Evolutionary conservation across 2,329 filamentous ascomycete genomes (phyloP), one percentile per base, ranked within the genome.

Genomic region (Taxawa tesnikishii): DNA sequence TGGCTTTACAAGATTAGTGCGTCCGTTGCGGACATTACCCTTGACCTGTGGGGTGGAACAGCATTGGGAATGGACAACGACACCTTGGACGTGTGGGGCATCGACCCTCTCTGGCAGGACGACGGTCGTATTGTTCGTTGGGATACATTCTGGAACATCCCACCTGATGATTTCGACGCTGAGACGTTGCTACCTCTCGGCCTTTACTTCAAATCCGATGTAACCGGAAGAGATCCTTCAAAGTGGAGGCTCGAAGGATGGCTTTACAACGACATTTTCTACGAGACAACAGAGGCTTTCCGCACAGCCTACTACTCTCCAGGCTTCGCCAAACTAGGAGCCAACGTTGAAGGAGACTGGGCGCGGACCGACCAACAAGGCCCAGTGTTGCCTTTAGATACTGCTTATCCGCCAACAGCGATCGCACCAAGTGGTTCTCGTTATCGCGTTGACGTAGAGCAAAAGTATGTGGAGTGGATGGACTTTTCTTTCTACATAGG

Each of bases 221-320:
- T 70, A 1, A 71, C 65, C 0, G 65, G 66, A 0, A 56, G 64
- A 5, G 62, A 73, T 37, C 60, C 64, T 6, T 53, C 55, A 10
- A 51, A 63, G 21, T 75, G 71, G 70, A 53, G 46, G 10, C 45
- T 70, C 0, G 53, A 59, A 12, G 65, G 63, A 2, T 73, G 68
- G 65, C 60, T 68, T 11, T 73, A 71, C 43, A 63, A 70, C 35
- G 60, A 62, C 27, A 46, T 65, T n/a, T 65, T 65, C 38, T 75
- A 73, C 42, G 46, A 56, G 18, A 62, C 62, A 4, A 65, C 62
- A 1, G 32, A 34, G 12, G 58, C 55, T 4, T 66, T 72, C 46
- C 50, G 63, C 19, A 41, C 34, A 0, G 65, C 66, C 2, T 63
- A 60, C 42, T 58, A 50, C 34, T 48, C 49, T 14, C 50, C 54